Evolutionary conservation across 352 stramenopile species (phyloP), one percentile per base, ranked within the genome.

Genomic region (Phytophthora quininea): DNA sequence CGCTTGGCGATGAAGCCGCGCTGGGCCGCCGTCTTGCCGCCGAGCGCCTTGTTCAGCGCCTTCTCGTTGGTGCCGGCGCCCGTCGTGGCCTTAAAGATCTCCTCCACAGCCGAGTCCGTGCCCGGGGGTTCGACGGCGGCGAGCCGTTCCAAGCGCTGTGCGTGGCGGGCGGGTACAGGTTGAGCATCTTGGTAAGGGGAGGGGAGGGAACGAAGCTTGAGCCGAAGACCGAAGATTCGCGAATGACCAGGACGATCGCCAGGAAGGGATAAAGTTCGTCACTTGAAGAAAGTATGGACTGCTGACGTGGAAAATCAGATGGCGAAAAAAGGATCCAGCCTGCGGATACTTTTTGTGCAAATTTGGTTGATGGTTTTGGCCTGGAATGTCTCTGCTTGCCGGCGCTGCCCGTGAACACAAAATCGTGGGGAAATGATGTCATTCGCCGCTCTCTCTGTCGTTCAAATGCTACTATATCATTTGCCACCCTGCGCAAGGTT

Each of bases 111-210:
- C 62, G 71, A 77, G 58, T 95, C 84, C 57, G 89, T 82, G 47
- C 79, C 71, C 8, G 74, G 60, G 73, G 73, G 72, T 80, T 89
- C 32, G 62, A 54, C 30, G 81, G 62, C 54, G 64, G 32, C 30
- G 67, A 40, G 73, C 84, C 84, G 54, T 84, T 82, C 77, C 83
- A 90, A 51, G 83, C 62, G 56, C 74, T 83, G 77, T 95, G 80
- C 43, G 82, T 79, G 37, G 79, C 76, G 51, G 81, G 81, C 37
- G 86, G 82, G 80, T 95, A 95, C 57, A 95, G 79, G 80, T 90
- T 91, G 52, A 92, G 56, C 84, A 90, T 90, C 55, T 51, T 83
- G 65, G 27, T 43, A 50, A 31, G 14, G 43, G 43, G 43, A 5
- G 29, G 50, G 40, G 30, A 19, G 46, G 59, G 47, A 33, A 24